Evolutionary conservation across 2,329 filamentous ascomycete species (phyloP).

Genomic region (Aspergillus glaucus): DNA sequence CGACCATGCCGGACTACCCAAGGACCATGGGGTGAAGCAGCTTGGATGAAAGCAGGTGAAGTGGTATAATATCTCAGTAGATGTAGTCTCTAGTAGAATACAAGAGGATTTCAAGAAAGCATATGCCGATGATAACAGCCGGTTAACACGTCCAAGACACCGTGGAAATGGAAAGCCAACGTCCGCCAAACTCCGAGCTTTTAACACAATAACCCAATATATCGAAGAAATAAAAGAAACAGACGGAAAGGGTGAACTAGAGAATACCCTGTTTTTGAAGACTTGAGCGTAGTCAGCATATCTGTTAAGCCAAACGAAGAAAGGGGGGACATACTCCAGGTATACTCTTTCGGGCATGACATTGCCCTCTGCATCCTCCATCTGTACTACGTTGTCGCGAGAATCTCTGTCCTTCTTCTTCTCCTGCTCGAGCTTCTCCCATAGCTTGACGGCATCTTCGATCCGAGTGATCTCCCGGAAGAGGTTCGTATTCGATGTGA

Average conservation of each 20-base stretch:
- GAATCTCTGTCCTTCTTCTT: slow-evolving; percentile 70
- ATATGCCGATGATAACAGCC: background rate
- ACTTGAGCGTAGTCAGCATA: slow-evolving; percentile 28
- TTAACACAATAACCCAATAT: slow-evolving; percentile 9
- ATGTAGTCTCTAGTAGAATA: slow-evolving; percentile 11
- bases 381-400: slow-evolving; percentile 84
- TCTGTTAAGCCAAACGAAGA: background rate
- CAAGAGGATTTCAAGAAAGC: slow-evolving; percentile 4
- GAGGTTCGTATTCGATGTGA: slow-evolving; percentile 74
- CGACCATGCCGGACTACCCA: too few species aligned
- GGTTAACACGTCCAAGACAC: slow-evolving; percentile 2
- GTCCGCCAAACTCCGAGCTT: slow-evolving; percentile 28
- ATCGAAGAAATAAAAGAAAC: slow-evolving; percentile 3
- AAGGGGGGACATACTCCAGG: slow-evolving; percentile 54
- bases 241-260: slow-evolving; percentile 34
- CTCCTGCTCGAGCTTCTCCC: slow-evolving; percentile 88
- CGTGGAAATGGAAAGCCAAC: slow-evolving; percentile 9
- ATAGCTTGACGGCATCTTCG: slow-evolving; percentile 77
- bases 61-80: slow-evolving; percentile 3
- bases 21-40: background rate
- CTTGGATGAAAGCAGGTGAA: background rate
- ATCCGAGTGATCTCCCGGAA: slow-evolving; percentile 94
- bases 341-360: slow-evolving; percentile 99
- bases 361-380: slow-evolving; percentile 96
- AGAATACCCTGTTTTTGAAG: slow-evolving; percentile 85